phyloP scores from a whole-genome alignment of 305 asterid species.

The Fraxinus dipetala region DNA sequence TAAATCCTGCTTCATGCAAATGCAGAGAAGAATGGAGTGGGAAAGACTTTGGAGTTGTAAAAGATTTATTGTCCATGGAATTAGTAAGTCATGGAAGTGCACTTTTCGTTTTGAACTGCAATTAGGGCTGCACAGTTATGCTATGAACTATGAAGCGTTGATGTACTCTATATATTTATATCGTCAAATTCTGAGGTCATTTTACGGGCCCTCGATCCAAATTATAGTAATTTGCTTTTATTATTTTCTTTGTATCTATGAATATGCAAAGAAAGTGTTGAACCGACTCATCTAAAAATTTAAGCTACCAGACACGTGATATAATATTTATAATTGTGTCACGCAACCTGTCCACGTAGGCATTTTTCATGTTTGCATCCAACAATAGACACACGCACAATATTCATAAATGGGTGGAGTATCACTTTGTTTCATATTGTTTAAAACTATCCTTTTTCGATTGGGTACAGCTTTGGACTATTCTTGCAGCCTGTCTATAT shows the following conservation, averaged over 20 bases:
- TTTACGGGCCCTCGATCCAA: not conserved
- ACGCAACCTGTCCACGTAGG: not conserved
- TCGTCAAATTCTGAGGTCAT: not conserved
- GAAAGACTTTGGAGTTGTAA: slow-evolving; percentile 47
- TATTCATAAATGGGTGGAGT: not conserved
- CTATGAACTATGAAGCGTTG: not conserved
- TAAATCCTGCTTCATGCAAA: slow-evolving; percentile 30
- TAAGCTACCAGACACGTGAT: not conserved
- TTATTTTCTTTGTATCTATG: no score
- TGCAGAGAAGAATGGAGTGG: slow-evolving; percentile 74
- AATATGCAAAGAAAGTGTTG: not conserved
- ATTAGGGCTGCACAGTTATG: slow-evolving; percentile 3
- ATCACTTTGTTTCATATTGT: not conserved
- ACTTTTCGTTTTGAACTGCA: slow-evolving; percentile 56
- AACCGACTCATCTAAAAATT: not conserved
- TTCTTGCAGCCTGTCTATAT: not conserved
- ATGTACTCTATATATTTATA: not conserved
- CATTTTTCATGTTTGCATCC: not conserved
- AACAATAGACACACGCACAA: not conserved
- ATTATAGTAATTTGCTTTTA: not conserved
- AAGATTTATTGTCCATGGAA: slow-evolving; percentile 36
- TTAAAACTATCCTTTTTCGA: no score
- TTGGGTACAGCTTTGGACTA: not conserved
- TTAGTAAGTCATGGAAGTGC: slow-evolving; percentile 63
- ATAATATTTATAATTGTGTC: not conserved